Evolutionary conservation across 768 basidiomycete genomes (phyloP).

Genomic region (Panaeolus cyanescens): DNA sequence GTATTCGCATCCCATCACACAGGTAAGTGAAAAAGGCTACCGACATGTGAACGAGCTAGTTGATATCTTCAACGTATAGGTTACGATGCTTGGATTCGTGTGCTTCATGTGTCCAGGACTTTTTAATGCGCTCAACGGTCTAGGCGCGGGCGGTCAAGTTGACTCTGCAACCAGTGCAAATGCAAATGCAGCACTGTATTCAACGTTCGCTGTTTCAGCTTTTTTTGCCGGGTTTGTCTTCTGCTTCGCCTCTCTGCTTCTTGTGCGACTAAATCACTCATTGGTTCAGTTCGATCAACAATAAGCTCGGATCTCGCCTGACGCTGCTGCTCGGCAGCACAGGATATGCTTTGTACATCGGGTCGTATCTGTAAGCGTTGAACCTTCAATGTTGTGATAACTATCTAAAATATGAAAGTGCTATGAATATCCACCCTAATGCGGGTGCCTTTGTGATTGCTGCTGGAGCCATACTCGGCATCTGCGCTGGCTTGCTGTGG

Average conservation of each 20-base stretch:
- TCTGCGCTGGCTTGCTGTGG: slow-evolving; percentile 76
- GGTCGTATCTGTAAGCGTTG: slow-evolving; percentile 64
- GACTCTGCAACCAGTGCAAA: slow-evolving; percentile 69
- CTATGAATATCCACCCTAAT: slow-evolving; percentile 66
- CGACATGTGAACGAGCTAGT: background rate
- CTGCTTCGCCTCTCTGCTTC: background rate
- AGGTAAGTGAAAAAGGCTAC: slow-evolving; percentile 21
- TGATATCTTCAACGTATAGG: slow-evolving; percentile 48
- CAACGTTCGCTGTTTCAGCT: slow-evolving; percentile 45
- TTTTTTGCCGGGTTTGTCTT: slow-evolving; percentile 61
- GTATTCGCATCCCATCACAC: slow-evolving; percentile 62
- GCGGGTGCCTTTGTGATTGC: slow-evolving; percentile 67
- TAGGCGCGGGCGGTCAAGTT: slow-evolving; percentile 79
- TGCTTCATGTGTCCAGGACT: slow-evolving; percentile 71
- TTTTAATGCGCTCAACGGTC: slow-evolving; percentile 78
- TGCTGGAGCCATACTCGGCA: slow-evolving; percentile 71
- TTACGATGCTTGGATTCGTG: slow-evolving; percentile 67
- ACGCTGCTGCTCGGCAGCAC: slow-evolving; percentile 74
- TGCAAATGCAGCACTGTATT: slow-evolving; percentile 68
- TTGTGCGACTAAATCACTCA: background rate
- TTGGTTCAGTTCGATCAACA: slow-evolving; percentile 66
- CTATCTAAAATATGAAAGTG: slow-evolving; percentile 38
- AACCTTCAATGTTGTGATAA: background rate
- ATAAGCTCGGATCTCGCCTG: slow-evolving; percentile 73
- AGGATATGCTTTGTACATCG: slow-evolving; percentile 79